phyloP scores from a whole-genome alignment of 1,284 basidiomycete species.

The Boletus semigastroideus region DNA sequence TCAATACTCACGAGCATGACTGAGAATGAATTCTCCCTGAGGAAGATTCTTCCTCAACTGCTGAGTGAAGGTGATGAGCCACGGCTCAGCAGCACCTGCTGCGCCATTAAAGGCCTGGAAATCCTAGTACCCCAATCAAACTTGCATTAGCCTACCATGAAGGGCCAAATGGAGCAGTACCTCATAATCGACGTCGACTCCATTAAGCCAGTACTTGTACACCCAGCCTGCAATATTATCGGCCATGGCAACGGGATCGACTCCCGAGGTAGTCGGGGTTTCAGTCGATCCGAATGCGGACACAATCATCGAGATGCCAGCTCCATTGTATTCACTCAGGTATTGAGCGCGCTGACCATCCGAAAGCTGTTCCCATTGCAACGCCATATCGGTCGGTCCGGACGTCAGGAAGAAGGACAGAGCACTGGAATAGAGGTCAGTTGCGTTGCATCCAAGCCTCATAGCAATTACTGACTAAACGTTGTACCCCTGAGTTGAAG shows the following conservation, averaged over 20 bases:
- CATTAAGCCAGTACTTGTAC: background rate
- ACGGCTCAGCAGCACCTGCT: background rate
- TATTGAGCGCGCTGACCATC: background rate
- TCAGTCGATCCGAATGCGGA: background rate
- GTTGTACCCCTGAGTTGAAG: background rate
- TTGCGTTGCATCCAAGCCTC: background rate
- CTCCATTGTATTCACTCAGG: background rate
- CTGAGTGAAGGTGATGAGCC: too few relatives aligned
- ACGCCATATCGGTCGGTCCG: background rate
- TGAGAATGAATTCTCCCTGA: constrained; percentile 2
- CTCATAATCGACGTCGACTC: constrained; percentile 4
- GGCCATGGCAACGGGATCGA: background rate
- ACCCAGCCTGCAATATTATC: background rate
- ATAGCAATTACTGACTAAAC: background rate
- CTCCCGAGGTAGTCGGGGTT: background rate
- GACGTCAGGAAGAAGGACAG: background rate
- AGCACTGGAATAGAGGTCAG: background rate
- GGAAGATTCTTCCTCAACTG: background rate
- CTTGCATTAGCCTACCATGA: background rate
- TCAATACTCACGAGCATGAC: background rate
- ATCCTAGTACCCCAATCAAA: background rate
- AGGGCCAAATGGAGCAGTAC: background rate
- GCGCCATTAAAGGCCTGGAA: background rate
- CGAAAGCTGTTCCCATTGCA: background rate
- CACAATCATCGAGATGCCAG: background rate